Evolutionary conservation across 2,329 filamentous ascomycete genomes (phyloP).

Genomic region (Aureobasidium pullulans): DNA sequence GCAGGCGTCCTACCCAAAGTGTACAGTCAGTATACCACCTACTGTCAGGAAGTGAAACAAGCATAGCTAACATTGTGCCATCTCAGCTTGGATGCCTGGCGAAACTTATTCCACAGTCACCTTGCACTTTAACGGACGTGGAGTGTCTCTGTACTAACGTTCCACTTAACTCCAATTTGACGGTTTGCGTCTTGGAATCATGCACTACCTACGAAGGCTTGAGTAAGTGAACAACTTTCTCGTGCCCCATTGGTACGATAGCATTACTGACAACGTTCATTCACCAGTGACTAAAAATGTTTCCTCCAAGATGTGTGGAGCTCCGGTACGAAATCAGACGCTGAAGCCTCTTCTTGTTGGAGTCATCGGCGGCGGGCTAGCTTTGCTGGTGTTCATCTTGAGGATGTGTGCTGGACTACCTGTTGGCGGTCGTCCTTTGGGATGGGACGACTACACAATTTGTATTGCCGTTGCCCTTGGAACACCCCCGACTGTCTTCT

Average conservation of each 20-base stretch:
- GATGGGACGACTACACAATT: constrained; percentile 36
- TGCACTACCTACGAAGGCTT: constrained; percentile 10
- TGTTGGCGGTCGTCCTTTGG: constrained; percentile 15
- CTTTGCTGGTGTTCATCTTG: constrained; percentile 17
- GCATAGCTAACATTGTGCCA: not conserved
- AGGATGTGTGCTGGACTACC: constrained; percentile 16
- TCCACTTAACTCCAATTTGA: constrained; percentile 12
- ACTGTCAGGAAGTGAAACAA: not conserved
- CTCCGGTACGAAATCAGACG: constrained; percentile 14
- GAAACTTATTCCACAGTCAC: constrained; percentile 16
- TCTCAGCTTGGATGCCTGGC: constrained; percentile 17
- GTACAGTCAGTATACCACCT: not conserved
- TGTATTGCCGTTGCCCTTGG: constrained; percentile 24
- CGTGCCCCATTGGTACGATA: no score
- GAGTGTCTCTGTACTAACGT: constrained; percentile 18
- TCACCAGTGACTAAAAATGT: constrained; percentile 12
- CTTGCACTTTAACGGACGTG: constrained; percentile 17
- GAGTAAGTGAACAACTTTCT: not conserved
- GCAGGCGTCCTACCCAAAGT: constrained; percentile 1
- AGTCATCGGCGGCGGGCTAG: constrained; percentile 16
- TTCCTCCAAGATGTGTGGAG: constrained; percentile 4
- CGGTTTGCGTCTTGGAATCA: constrained; percentile 11
- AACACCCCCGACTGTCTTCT: constrained; percentile 18
- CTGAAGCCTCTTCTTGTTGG: constrained; percentile 14
- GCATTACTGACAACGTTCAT: not conserved